Conservation (phyloP, 208 protist genomes). For the Leishmania braziliensis region DNA sequence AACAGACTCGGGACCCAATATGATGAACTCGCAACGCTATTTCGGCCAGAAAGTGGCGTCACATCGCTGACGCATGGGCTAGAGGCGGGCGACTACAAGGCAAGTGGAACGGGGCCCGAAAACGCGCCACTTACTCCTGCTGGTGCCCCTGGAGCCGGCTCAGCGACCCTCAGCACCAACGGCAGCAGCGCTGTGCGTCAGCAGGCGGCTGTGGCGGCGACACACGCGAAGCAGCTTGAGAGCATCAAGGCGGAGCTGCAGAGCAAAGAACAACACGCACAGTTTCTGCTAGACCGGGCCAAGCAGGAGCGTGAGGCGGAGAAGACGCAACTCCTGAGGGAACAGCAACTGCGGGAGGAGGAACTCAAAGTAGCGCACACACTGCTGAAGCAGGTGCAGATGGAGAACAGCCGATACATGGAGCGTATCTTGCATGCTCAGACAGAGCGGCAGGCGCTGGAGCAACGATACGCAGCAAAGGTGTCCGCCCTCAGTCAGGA, state of each 20-base stretch:
- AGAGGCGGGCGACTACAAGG: not conserved
- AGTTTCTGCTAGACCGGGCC: slow-evolving; percentile 27
- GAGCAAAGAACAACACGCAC: slow-evolving; percentile 39
- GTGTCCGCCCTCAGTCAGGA: slow-evolving; percentile 57
- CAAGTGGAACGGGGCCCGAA: not conserved
- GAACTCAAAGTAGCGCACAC: slow-evolving; percentile 60
- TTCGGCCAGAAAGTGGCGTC: slow-evolving; percentile 8
- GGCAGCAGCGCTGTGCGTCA: slow-evolving; percentile 6
- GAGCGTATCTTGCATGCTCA: slow-evolving; percentile 44
- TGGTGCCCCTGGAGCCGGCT: not conserved
- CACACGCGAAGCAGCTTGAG: slow-evolving; percentile 34
- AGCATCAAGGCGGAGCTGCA: slow-evolving; percentile 39
- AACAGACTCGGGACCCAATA: slow-evolving; percentile 24
- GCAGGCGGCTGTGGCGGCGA: slow-evolving; percentile 15
- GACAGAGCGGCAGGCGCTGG: slow-evolving; percentile 50
- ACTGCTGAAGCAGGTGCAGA: slow-evolving; percentile 64
- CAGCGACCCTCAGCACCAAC: not conserved
- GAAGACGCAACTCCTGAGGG: slow-evolving; percentile 45
- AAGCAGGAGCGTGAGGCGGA: slow-evolving; percentile 48
- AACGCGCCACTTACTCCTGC: not conserved
- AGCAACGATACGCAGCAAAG: slow-evolving; percentile 49
- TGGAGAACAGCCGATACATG: slow-evolving; percentile 41
- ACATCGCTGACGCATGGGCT: not conserved
- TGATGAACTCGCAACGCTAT: slow-evolving; percentile 30
- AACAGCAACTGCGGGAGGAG: slow-evolving; percentile 65